Evolutionary conservation across 345 rosid genomes (phyloP).

Genomic region (Noccaea bulbosa): DNA sequence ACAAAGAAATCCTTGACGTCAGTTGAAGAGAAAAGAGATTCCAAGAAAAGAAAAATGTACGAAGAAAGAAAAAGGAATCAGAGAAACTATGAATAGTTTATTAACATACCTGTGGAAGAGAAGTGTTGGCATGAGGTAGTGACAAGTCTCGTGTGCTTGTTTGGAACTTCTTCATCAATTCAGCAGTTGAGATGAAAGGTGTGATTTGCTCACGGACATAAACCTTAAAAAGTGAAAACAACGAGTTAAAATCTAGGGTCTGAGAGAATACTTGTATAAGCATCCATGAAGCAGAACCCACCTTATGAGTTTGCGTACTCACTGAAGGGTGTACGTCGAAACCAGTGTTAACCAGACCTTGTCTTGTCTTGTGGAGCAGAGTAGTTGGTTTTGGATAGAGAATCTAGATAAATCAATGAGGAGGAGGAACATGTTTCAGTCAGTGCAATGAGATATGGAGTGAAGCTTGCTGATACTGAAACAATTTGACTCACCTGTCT

Average conservation of each 20-base stretch:
- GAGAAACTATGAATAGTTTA: background rate
- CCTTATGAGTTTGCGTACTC: slow-evolving; percentile 53
- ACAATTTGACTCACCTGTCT: slow-evolving; percentile 64
- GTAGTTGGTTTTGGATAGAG: slow-evolving; percentile 70
- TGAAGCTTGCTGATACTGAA: background rate
- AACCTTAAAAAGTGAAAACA: slow-evolving; percentile 31
- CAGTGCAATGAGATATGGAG: slow-evolving; percentile 5
- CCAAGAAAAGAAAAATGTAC: slow-evolving; percentile 7
- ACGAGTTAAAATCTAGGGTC: slow-evolving; percentile 18
- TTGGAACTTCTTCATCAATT: slow-evolving; percentile 85
- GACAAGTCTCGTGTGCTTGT: slow-evolving; percentile 82
- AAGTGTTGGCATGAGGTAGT: slow-evolving; percentile 47
- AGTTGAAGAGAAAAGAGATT: slow-evolving; percentile 27
- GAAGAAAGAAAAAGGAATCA: background rate
- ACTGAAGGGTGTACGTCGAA: slow-evolving; percentile 52
- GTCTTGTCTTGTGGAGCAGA: slow-evolving; percentile 81
- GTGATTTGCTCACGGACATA: slow-evolving; percentile 39
- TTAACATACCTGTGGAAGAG: slow-evolving; percentile 34
- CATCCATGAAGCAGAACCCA: slow-evolving; percentile 34
- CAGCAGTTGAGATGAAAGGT: slow-evolving; percentile 59
- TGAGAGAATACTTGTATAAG: slow-evolving; percentile 8
- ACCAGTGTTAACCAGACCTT: slow-evolving; percentile 58
- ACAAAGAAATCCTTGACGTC: slow-evolving; percentile 24
- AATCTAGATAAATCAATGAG: slow-evolving; percentile 58
- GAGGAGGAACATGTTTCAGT: slow-evolving; percentile 11